A percentile compares a stretch with the other conserved stretches of the same genome.
Conservation (phyloP, 179 eudicot genomes). For the Camellia oleifera region DNA sequence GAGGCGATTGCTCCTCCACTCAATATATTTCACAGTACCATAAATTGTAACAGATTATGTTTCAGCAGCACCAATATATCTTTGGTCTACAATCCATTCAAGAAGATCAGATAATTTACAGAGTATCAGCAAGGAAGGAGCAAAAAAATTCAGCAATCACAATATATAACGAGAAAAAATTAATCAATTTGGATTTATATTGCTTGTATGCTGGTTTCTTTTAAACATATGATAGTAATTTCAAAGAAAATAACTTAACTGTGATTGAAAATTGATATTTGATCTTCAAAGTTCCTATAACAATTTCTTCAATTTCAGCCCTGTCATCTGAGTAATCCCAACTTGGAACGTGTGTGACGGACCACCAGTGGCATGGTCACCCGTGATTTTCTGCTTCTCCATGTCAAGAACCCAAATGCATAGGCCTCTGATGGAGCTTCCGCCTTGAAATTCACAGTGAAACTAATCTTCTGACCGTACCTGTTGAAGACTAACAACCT, state of each 20-base stretch:
- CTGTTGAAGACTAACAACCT: constrained; percentile 26
- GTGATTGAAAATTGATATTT: background rate
- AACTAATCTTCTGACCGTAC: constrained; percentile 35
- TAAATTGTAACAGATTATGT: background rate
- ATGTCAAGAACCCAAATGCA: constrained; percentile 42
- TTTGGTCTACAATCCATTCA: background rate
- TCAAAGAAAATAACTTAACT: background rate
- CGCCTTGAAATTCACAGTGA: constrained; percentile 38
- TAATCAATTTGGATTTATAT: background rate
- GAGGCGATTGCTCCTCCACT: background rate
- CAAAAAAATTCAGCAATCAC: background rate
- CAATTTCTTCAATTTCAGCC: background rate
- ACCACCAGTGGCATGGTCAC: constrained; percentile 42
- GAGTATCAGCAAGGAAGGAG: background rate
- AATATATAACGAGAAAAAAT: background rate
- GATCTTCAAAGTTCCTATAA: background rate
- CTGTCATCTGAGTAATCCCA: constrained; percentile 24
- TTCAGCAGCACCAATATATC: background rate
- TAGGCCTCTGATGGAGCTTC: constrained; percentile 37
- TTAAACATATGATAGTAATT: background rate
- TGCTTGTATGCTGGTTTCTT: background rate
- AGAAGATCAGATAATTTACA: background rate
- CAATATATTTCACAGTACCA: no score
- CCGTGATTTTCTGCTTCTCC: constrained; percentile 33
- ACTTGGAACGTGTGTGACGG: constrained; percentile 18